A percentile compares a stretch with the other conserved stretches of the same genome.
Conservation (phyloP, 2,329 filamentous ascomycete species). For the Malbranchea cinnamomea region DNA sequence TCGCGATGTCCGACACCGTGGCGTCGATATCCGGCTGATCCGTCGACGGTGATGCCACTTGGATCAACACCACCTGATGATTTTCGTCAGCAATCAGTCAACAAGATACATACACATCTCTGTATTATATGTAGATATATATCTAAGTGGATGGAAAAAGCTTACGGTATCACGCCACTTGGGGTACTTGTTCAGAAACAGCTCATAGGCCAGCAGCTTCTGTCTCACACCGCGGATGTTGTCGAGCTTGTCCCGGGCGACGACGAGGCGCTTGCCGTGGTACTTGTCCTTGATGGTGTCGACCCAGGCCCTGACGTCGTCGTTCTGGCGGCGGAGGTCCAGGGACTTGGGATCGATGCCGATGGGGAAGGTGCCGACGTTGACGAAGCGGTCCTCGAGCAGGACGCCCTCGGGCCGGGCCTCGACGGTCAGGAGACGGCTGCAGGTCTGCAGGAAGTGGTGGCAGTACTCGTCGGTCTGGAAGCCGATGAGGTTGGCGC, state of each 20-base stretch:
- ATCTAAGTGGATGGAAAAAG: background rate
- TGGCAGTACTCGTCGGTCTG: conserved; percentile 86
- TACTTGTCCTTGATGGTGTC: conserved; percentile 69
- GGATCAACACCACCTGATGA: conserved; percentile 63
- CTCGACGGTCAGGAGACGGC: conserved; percentile 76
- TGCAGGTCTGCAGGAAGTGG: conserved; percentile 93
- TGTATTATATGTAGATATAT: background rate
- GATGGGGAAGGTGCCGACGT: conserved; percentile 72
- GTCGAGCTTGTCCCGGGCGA: conserved; percentile 87
- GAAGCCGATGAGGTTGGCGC: conserved; percentile 83
- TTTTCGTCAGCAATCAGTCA: background rate
- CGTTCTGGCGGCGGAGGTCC: conserved; percentile 52
- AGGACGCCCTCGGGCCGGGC: conserved; percentile 78
- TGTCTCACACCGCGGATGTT: conserved; percentile 83
- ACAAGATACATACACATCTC: background rate
- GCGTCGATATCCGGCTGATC: conserved; percentile 80
- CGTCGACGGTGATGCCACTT: conserved; percentile 80
- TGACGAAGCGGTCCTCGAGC: conserved; percentile 82
- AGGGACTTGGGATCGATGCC: conserved; percentile 77
- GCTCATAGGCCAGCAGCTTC: conserved; percentile 80
- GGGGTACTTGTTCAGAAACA: conserved; percentile 88
- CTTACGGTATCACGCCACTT: conserved; percentile 62
- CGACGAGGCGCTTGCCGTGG: conserved; percentile 75
- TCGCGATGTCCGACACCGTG: conserved; percentile 84
- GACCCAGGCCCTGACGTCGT: conserved; percentile 65